These are phyloP conservation scores for Ceratocystis cacaofunesta DNA, from an alignment of 2,329 filamentous ascomycete species.

Conservation along the genomic window DNA sequence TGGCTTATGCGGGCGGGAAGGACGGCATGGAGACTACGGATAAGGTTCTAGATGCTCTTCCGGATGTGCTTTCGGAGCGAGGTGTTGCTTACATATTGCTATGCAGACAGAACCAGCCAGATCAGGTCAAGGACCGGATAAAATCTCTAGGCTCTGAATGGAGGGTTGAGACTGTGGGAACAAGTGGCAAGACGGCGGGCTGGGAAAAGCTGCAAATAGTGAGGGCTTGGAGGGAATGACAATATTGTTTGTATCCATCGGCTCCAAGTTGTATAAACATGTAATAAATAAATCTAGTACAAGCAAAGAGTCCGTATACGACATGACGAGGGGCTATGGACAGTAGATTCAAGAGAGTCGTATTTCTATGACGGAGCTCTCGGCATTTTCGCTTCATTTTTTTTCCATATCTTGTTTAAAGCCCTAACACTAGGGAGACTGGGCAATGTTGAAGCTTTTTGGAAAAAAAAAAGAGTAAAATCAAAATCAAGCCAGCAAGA, in stretches of 20 bases:
- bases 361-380: slow-evolving; percentile 17
- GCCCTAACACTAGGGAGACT: slow-evolving; percentile 13
- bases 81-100: slow-evolving; percentile 83
- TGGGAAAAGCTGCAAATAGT: slow-evolving; percentile 91
- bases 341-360: not conserved
- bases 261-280: not conserved
- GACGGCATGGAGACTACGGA: slow-evolving; percentile 94
- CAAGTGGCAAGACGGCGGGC: slow-evolving; percentile 73
- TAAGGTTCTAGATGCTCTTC: slow-evolving; percentile 56
- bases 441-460: slow-evolving; percentile 2
- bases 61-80: slow-evolving; percentile 42
- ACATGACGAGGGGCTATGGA: not conserved
- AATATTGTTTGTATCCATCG: not conserved
- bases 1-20: slow-evolving; percentile 76
- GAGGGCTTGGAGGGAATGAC: slow-evolving; percentile 55
- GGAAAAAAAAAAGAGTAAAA: not conserved
- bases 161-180: slow-evolving; percentile 62
- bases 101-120: slow-evolving; percentile 79
- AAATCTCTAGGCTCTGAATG: slow-evolving; percentile 41
- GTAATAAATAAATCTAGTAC: not conserved
- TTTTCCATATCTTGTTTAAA: slow-evolving; percentile 22
- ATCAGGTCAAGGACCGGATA: slow-evolving; percentile 52
- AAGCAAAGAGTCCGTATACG: not conserved
- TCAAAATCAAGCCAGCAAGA: slow-evolving; percentile 1
- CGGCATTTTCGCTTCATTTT: slow-evolving; percentile 23